Conservation (phyloP, 805 yeast species). For the Candida pseudoglaebosa region DNA sequence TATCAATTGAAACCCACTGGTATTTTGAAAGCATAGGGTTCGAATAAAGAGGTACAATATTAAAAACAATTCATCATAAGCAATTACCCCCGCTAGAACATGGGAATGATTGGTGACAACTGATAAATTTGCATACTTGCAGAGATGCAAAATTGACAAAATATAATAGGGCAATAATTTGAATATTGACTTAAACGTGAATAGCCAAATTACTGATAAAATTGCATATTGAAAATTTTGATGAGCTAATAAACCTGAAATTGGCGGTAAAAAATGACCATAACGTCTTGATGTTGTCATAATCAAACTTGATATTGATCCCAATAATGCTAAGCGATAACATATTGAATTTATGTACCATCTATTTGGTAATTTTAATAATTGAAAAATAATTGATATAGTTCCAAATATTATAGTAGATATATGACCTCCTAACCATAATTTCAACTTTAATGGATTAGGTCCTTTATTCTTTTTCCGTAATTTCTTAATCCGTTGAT, state of each 20-base stretch:
- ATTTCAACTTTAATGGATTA: constrained; percentile 40
- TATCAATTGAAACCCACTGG: constrained; percentile 66
- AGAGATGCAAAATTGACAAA: constrained; percentile 56
- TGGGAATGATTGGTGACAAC: constrained; percentile 36
- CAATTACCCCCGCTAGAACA: constrained; percentile 44
- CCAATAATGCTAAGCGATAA: constrained; percentile 55
- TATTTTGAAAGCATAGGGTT: constrained; percentile 58
- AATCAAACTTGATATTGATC: constrained; percentile 49
- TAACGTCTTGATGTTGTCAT: constrained; percentile 57
- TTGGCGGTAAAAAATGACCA: constrained; percentile 55
- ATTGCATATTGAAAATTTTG: constrained; percentile 71
- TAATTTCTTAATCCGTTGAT: constrained; percentile 21
- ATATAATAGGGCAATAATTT: constrained; percentile 59
- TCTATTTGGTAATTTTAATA: constrained; percentile 35
- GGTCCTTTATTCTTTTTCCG: constrained; percentile 25
- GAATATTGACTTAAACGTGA: constrained; percentile 61
- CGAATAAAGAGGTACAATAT: constrained; percentile 52
- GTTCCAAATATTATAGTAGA: constrained; percentile 43
- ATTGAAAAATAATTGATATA: constrained; percentile 32
- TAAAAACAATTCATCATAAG: constrained; percentile 58
- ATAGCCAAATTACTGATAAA: constrained; percentile 55
- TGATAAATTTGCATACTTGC: constrained; percentile 35
- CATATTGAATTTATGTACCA: constrained; percentile 45
- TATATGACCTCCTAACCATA: constrained; percentile 59
- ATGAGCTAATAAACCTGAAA: constrained; percentile 61